Evolutionary conservation across 108 stramenopile species (phyloP).

Genomic region (Stephanodiscus minutulus): DNA sequence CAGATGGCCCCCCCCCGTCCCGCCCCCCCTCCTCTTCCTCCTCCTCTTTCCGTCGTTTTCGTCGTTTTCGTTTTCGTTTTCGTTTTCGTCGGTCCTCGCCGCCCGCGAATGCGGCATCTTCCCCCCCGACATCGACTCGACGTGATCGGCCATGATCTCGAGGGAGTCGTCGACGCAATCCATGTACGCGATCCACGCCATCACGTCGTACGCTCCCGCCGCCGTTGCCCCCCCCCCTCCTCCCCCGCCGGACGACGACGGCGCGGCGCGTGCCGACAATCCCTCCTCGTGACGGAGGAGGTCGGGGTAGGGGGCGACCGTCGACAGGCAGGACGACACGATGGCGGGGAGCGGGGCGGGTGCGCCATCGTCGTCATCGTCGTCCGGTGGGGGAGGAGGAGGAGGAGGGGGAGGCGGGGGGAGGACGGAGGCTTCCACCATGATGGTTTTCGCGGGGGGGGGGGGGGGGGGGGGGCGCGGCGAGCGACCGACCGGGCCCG

Average conservation of each 20-base stretch:
- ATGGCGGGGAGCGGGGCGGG: background rate
- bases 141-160: constrained; percentile 16
- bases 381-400: constrained; percentile 6
- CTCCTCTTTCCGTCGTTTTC: constrained; percentile 6
- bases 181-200: constrained; percentile 82
- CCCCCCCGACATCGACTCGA: background rate
- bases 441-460: too few relatives aligned
- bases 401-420: constrained; percentile 9
- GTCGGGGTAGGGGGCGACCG: constrained; percentile 37
- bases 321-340: constrained; percentile 25
- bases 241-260: background rate
- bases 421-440: too few relatives aligned
- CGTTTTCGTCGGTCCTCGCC: background rate
- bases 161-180: constrained; percentile 69
- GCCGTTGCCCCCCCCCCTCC: background rate
- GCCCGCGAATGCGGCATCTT: too few relatives aligned
- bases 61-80: background rate
- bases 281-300: constrained; percentile 60
- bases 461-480: too few relatives aligned
- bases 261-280: constrained; percentile 47
- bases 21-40: background rate
- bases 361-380: constrained; percentile 1
- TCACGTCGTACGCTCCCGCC: constrained; percentile 69
- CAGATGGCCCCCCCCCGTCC: background rate
- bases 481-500: too few relatives aligned